Percentiles rank a stretch among this genome's conserved stretches.
Evolutionary conservation across 2,329 filamentous ascomycete genomes (phyloP).

Genomic region (Fusarium equiseti): DNA sequence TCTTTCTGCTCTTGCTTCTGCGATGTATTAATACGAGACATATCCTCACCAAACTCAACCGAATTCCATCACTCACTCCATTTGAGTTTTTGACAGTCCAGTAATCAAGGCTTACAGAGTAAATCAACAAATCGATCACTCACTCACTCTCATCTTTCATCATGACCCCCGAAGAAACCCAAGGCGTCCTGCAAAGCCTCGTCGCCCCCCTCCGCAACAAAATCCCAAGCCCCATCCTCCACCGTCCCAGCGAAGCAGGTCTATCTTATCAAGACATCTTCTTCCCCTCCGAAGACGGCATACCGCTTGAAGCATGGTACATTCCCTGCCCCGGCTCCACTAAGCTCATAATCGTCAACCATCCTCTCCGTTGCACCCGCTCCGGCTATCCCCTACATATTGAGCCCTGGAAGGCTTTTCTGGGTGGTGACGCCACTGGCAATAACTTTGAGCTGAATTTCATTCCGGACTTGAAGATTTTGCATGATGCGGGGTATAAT

Average conservation of each 20-base stretch:
- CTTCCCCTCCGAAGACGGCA: conserved; percentile 8
- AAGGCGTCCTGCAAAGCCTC: conserved; percentile 1
- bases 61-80: no score
- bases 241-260: background rate
- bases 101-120: background rate
- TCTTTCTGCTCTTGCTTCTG: background rate
- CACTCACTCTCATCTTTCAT: background rate
- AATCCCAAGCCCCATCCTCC: background rate
- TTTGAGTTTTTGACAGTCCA: no score
- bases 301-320: conserved; percentile 5
- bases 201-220: conserved; percentile 3
- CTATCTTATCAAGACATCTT: background rate
- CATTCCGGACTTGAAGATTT: background rate
- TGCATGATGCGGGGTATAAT: conserved; percentile 4
- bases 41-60: no score
- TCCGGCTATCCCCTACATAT: conserved; percentile 1
- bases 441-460: conserved; percentile 13
- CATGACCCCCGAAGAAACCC: conserved; percentile 8
- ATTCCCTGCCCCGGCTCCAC: background rate
- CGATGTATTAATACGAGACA: background rate
- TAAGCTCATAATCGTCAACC: conserved; percentile 4
- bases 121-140: background rate
- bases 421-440: background rate
- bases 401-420: conserved; percentile 6
- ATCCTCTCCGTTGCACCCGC: conserved; percentile 3